A percentile compares a stretch with the other conserved stretches of the same genome.
phyloP scores from a whole-genome alignment of 768 basidiomycete genomes.

The Kwoniella bestiolae region DNA sequence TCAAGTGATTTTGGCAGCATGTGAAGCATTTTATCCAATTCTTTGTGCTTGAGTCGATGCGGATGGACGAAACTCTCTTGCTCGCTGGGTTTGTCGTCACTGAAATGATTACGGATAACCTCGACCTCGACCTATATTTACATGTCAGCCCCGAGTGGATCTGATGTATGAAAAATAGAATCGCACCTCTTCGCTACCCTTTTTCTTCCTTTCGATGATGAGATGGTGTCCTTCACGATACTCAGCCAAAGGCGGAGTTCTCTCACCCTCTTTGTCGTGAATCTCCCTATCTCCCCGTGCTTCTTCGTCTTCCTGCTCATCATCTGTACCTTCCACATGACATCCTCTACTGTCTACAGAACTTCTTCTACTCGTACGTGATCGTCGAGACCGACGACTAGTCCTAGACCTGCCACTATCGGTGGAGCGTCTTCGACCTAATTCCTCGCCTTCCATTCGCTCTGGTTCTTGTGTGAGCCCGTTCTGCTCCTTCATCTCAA shows the following conservation, averaged over 20 bases:
- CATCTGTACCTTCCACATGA: conserved; percentile 30
- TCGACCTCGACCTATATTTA: conserved; percentile 66
- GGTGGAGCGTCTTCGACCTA: conserved; percentile 20
- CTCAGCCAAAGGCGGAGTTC: conserved; percentile 60
- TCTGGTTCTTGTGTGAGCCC: neutral
- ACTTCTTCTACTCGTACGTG: conserved; percentile 29
- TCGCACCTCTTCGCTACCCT: conserved; percentile 70
- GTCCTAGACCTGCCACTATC: neutral
- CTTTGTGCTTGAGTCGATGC: conserved; percentile 38
- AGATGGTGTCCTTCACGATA: conserved; percentile 75
- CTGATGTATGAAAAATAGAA: neutral
- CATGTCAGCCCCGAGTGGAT: conserved; percentile 1
- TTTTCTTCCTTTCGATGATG: conserved; percentile 67
- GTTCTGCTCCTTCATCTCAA: conserved; percentile 36
- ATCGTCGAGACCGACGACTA: conserved; percentile 5
- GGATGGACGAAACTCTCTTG: conserved; percentile 45
- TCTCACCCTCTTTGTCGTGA: conserved; percentile 40
- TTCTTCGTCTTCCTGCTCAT: conserved; percentile 34
- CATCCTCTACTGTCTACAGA: conserved; percentile 21
- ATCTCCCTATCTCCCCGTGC: conserved; percentile 27
- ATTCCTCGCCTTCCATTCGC: conserved; percentile 24
- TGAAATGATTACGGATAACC: conserved; percentile 62
- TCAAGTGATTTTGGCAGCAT: conserved; percentile 41
- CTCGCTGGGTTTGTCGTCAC: conserved; percentile 38
- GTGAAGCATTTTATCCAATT: conserved; percentile 39